These are phyloP conservation scores for Pseudocercospora crystallina DNA, from an alignment of 2,329 filamentous ascomycete genomes.

Conservation along the genomic window DNA sequence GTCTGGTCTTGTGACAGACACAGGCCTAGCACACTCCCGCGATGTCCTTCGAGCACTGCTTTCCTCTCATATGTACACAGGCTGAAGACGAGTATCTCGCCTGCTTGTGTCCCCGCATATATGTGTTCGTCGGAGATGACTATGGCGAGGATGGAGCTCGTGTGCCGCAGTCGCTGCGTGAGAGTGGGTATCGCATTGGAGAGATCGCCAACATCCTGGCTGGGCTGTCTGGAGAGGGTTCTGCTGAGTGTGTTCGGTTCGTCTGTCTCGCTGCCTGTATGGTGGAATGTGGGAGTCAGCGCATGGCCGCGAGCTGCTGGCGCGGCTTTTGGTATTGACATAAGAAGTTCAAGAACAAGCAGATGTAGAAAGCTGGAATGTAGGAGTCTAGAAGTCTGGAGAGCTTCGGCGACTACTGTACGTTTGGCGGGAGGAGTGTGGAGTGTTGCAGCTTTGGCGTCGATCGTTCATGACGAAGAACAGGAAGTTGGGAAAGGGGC, in stretches of 20 bases:
- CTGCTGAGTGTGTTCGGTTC: slow-evolving; percentile 6
- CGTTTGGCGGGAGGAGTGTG: too few species aligned
- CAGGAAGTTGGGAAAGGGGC: too few species aligned
- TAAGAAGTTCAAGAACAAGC: too few species aligned
- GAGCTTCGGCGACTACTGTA: too few species aligned
- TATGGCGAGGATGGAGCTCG: slow-evolving; percentile 78
- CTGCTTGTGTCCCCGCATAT: slow-evolving; percentile 89
- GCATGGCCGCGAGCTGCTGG: background rate
- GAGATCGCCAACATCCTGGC: slow-evolving; percentile 24
- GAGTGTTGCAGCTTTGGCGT: too few species aligned
- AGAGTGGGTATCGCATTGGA: slow-evolving; percentile 56
- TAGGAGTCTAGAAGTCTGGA: too few species aligned
- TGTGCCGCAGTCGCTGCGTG: slow-evolving; percentile 72
- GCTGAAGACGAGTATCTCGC: slow-evolving; percentile 88
- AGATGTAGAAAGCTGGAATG: too few species aligned
- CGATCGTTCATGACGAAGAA: too few species aligned
- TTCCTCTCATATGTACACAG: slow-evolving; percentile 82
- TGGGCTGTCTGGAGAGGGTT: slow-evolving; percentile 20
- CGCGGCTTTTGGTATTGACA: too few species aligned
- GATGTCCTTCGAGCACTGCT: slow-evolving; percentile 79
- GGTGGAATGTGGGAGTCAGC: slow-evolving; percentile 18
- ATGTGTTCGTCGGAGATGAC: slow-evolving; percentile 78
- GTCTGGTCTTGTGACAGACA: slow-evolving; percentile 72
- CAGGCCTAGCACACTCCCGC: slow-evolving; percentile 84
- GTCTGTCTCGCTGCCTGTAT: slow-evolving; percentile 24